phyloP scores from a whole-genome alignment of 148 eudicot species.

The Selenicereus undatus region DNA sequence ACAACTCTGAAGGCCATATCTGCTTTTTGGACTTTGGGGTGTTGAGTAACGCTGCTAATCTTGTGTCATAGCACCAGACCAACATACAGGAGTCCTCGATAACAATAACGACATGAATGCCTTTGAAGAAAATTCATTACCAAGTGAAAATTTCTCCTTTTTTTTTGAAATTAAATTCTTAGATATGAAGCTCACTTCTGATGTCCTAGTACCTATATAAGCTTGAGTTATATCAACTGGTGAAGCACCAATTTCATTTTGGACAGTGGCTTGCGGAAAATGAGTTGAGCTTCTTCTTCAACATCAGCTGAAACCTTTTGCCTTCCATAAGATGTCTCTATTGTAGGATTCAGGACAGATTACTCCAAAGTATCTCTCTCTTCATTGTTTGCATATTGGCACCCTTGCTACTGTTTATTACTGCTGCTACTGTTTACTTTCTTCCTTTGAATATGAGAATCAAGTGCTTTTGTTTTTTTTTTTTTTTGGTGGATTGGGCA shows the following conservation, averaged over 20 bases:
- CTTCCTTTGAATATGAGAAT: too few species aligned
- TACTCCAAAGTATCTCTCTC: too few species aligned
- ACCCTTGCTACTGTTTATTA: too few species aligned
- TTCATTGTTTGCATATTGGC: too few species aligned
- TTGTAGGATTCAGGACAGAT: too few species aligned
- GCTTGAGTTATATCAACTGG: conserved; percentile 90
- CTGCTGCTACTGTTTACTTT: too few species aligned
- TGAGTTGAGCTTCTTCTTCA: conserved; percentile 42
- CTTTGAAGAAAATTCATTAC: conserved; percentile 38
- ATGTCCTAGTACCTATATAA: conserved; percentile 71
- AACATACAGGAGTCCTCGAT: conserved; percentile 55
- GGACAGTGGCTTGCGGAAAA: conserved; percentile 42
- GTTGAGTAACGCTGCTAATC: conserved; percentile 56
- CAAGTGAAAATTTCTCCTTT: conserved; percentile 31
- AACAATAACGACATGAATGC: conserved; percentile 46
- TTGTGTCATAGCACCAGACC: conserved; percentile 80
- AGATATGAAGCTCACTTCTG: conserved; percentile 43
- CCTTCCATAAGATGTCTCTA: conserved; percentile 29
- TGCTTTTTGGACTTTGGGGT: conserved; percentile 55
- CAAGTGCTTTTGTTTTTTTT: too few species aligned
- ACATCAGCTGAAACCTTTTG: conserved; percentile 27
- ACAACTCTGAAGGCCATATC: conserved; percentile 48
- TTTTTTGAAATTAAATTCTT: conserved; percentile 20
- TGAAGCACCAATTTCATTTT: conserved; percentile 60
- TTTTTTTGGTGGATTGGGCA: too few species aligned